phyloP scores from a whole-genome alignment of 23 red algal genomes.

The Cyanidiococcus yangmingshanensis region DNA sequence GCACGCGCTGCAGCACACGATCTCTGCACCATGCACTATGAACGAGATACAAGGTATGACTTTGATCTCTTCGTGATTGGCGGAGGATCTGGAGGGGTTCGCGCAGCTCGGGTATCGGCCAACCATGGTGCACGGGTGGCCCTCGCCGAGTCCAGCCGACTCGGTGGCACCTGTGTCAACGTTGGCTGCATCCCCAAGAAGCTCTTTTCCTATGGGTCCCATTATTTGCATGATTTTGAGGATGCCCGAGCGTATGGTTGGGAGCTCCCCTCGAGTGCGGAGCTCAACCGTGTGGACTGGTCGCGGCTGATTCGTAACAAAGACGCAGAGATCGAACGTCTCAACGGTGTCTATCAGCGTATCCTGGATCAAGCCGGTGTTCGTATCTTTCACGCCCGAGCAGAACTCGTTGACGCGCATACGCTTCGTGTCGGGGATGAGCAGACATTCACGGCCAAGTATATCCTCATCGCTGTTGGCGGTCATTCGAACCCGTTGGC shows the following conservation, averaged over 20 bases:
- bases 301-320: conserved; percentile 65
- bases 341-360: conserved; percentile 78
- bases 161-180: conserved; percentile 97
- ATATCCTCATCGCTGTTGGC: conserved; percentile 78
- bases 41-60: conserved; percentile 30
- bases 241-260: conserved; percentile 80
- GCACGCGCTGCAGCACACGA: too few species aligned
- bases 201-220: conserved; percentile 83
- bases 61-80: conserved; percentile 97
- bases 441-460: conserved; percentile 40
- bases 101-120: conserved; percentile 72
- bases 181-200: conserved; percentile 98
- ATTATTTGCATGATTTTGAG: conserved; percentile 62
- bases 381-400: conserved; percentile 38
- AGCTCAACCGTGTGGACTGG: conserved; percentile 53
- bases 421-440: conserved; percentile 48
- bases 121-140: conserved; percentile 73
- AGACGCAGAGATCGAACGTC: conserved; percentile 79
- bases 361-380: conserved; percentile 71
- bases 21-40: not conserved
- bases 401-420: conserved; percentile 63
- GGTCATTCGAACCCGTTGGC: conserved; percentile 59
- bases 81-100: conserved; percentile 88
- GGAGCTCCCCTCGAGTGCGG: conserved; percentile 21
- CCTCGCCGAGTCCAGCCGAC: conserved; percentile 40